Conservation (phyloP, 768 basidiomycete genomes). For the Boletus vermiculosoides region DNA sequence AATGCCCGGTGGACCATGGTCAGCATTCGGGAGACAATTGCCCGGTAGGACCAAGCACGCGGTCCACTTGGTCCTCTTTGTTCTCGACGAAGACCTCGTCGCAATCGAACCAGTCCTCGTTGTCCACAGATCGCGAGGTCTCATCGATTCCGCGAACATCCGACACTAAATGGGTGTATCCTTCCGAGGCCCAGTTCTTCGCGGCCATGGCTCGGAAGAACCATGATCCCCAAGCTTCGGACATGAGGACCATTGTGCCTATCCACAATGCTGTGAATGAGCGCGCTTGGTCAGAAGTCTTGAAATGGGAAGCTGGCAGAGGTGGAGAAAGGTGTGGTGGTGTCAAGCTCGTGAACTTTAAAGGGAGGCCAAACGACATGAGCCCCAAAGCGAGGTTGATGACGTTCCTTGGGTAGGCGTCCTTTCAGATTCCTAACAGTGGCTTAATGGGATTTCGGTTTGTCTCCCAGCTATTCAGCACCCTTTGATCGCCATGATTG, state of each 20-base stretch:
- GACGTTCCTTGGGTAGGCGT: constrained; percentile 78
- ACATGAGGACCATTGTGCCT: constrained; percentile 95
- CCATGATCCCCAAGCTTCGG: constrained; percentile 79
- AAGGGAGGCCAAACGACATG: constrained; percentile 78
- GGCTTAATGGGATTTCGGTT: background rate
- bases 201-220: constrained; percentile 96
- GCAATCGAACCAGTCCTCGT: constrained; percentile 23
- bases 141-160: constrained; percentile 83
- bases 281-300: constrained; percentile 79
- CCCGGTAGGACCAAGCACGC: constrained; percentile 63
- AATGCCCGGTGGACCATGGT: constrained; percentile 52
- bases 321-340: constrained; percentile 85
- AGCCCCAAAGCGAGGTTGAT: constrained; percentile 82
- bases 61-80: constrained; percentile 42
- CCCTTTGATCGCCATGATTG: constrained; percentile 99
- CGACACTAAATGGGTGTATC: constrained; percentile 91
- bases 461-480: constrained; percentile 67
- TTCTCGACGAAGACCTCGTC: constrained; percentile 18
- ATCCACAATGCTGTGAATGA: constrained; percentile 99
- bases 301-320: constrained; percentile 78
- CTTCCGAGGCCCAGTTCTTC: constrained; percentile 98
- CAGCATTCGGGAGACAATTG: constrained; percentile 41
- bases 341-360: constrained; percentile 83
- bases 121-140: constrained; percentile 73
- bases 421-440: background rate